phyloP scores from a whole-genome alignment of 2,329 filamentous ascomycete species.

The Cordyceps javanica region DNA sequence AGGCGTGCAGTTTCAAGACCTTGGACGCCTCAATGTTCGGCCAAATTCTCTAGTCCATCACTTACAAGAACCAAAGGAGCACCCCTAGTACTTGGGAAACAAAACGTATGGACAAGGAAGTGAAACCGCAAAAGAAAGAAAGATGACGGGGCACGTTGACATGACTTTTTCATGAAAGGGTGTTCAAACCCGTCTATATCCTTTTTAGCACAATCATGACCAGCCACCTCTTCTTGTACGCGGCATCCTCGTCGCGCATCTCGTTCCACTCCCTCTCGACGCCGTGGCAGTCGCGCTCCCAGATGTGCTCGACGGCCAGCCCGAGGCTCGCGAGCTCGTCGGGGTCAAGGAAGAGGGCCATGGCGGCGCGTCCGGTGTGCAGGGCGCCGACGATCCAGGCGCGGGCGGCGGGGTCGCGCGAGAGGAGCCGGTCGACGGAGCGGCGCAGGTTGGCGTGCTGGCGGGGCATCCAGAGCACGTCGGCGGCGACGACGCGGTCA shows the following conservation, averaged over 20 bases:
- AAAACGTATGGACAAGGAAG: no score
- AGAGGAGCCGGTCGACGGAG: conserved; percentile 59
- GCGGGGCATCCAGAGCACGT: conserved; percentile 65
- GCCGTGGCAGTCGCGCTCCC: conserved; percentile 60
- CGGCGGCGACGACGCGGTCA: conserved; percentile 55
- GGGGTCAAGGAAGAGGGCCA: conserved; percentile 58
- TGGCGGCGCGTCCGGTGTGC: conserved; percentile 61
- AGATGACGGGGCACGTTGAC: no score
- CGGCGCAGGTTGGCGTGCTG: conserved; percentile 61
- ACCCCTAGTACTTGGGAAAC: no score
- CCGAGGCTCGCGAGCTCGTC: conserved; percentile 36
- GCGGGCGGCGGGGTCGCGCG: conserved; percentile 34
- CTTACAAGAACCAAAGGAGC: no score
- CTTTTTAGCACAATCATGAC: conserved; percentile 45
- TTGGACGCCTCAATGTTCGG: no score
- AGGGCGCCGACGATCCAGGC: conserved; percentile 65
- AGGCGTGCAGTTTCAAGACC: no score
- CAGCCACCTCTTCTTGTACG: conserved; percentile 58
- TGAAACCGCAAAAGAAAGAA: no score
- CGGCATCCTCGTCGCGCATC: conserved; percentile 55
- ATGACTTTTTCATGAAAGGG: no score
- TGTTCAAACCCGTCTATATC: no score
- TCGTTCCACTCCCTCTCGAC: conserved; percentile 49
- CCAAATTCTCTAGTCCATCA: no score
- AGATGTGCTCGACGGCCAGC: conserved; percentile 55